Conservation (phyloP, 192 early-diverging fungal genomes). For the Paraglomus brasilianum region DNA sequence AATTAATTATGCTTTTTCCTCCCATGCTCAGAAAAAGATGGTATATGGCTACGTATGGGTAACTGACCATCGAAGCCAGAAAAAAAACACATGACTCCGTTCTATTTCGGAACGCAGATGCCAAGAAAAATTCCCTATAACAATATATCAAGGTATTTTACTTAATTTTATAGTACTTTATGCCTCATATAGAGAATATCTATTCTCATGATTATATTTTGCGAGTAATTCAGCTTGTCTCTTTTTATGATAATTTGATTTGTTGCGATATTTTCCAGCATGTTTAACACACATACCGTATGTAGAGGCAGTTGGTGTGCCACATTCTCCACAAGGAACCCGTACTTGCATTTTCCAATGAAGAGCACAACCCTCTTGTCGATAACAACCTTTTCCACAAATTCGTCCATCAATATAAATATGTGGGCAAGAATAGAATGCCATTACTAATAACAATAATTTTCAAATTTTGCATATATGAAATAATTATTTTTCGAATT, state of each 20-base stretch:
- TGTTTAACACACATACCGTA: not conserved
- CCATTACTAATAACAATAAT: constrained; percentile 25
- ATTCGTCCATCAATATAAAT: not conserved
- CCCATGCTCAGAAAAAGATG: not conserved
- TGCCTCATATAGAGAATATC: no score
- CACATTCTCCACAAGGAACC: not conserved
- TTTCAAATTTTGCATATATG: constrained; percentile 27
- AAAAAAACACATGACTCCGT: no score
- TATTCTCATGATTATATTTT: not conserved
- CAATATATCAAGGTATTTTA: no score
- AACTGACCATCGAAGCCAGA: no score
- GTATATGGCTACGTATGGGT: no score
- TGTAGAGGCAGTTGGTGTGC: constrained; percentile 1
- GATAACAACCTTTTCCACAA: constrained; percentile 7
- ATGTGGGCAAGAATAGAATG: constrained; percentile 15
- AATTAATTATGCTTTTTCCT: not conserved
- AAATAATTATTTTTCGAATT: constrained; percentile 23
- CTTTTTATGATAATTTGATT: constrained; percentile 12
- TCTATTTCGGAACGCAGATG: no score
- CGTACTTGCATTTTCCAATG: not conserved
- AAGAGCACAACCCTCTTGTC: constrained; percentile 4
- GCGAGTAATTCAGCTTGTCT: not conserved
- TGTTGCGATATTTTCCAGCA: constrained; percentile 14
- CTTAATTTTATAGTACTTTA: no score
- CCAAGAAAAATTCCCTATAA: no score